Evolutionary conservation across 805 yeast species (phyloP).

Genomic region (Millerago galiae): DNA sequence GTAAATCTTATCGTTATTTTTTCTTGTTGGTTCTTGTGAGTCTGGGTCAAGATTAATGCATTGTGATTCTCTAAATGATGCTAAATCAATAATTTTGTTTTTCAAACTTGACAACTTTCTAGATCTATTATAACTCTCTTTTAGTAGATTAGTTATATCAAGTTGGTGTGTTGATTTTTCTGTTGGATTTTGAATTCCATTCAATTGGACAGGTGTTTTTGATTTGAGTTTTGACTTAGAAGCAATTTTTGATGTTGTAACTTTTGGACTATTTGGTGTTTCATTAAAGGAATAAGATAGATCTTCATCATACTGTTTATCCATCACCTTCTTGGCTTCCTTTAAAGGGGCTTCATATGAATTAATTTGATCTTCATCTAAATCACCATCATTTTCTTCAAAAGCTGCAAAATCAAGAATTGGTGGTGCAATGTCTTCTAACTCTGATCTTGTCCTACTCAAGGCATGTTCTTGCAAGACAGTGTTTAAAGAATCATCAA

Average conservation of each 20-base stretch:
- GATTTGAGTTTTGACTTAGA: not conserved
- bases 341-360: not conserved
- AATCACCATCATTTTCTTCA: not conserved
- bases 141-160: conserved; percentile 18
- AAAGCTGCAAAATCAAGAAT: conserved; percentile 11
- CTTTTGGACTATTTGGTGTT: not conserved
- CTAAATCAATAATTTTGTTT: conserved; percentile 4
- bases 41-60: conserved; percentile 1
- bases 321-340: conserved; percentile 12
- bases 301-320: conserved; percentile 16
- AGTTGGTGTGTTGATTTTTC: not conserved
- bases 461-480: not conserved
- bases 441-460: too few species aligned
- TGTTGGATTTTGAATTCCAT: not conserved
- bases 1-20: not conserved
- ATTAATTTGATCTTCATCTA: not conserved
- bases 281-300: not conserved
- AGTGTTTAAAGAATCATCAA: conserved; percentile 2
- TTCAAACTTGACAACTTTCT: conserved; percentile 5
- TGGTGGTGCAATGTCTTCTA: too few species aligned
- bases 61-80: conserved; percentile 11
- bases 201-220: not conserved
- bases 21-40: not conserved
- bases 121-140: conserved; percentile 1
- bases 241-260: not conserved